phyloP scores from a whole-genome alignment of 176 grass and related monocot species.

The Lolium rigidum region DNA sequence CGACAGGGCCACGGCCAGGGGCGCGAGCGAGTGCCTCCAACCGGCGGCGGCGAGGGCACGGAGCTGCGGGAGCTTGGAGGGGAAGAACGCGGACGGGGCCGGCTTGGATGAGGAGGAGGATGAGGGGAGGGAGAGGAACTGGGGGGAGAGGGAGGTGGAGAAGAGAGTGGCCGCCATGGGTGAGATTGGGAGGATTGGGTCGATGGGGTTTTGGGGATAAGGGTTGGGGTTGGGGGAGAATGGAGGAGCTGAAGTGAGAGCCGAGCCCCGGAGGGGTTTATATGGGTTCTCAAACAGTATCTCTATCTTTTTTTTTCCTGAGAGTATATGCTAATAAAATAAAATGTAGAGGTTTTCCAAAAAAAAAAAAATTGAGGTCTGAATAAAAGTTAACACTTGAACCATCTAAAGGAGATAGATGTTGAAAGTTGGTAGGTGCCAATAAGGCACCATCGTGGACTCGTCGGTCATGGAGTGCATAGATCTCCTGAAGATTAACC shows the following conservation, averaged over 20 bases:
- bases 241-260: background rate
- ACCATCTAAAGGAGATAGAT: too few species aligned
- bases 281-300: background rate
- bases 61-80: conserved; percentile 17
- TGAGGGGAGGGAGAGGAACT: conserved; percentile 28
- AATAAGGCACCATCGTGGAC: too few species aligned
- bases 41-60: conserved; percentile 10
- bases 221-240: background rate
- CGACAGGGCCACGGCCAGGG: conserved; percentile 38
- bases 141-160: conserved; percentile 14
- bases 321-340: too few species aligned
- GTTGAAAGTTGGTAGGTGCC: too few species aligned
- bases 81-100: conserved; percentile 6
- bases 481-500: too few species aligned
- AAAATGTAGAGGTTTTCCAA: too few species aligned
- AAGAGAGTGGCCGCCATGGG: background rate
- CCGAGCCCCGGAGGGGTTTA: background rate
- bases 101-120: background rate
- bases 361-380: too few species aligned
- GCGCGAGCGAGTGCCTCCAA: conserved; percentile 31
- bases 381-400: too few species aligned
- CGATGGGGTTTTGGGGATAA: background rate
- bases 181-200: background rate
- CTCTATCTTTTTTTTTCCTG: too few species aligned
- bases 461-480: too few species aligned